phyloP scores from a whole-genome alignment of 208 protist genomes.

The Borovskyia barvae region DNA sequence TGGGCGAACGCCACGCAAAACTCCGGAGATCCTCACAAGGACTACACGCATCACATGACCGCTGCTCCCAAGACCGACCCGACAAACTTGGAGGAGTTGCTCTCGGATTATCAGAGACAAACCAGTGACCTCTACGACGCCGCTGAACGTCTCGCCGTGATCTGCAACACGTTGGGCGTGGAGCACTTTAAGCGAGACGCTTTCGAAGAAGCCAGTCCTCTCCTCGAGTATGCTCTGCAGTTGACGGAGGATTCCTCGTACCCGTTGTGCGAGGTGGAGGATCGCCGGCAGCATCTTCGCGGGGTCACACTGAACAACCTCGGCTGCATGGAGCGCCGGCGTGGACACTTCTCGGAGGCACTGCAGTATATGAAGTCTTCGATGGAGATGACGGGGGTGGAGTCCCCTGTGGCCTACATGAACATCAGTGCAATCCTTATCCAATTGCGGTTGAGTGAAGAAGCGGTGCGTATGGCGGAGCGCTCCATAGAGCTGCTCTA shows the following conservation, averaged over 20 bases:
- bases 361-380: constrained; percentile 75
- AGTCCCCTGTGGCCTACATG: constrained; percentile 85
- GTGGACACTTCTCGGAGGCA: constrained; percentile 76
- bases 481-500: constrained; percentile 68
- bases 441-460: constrained; percentile 76
- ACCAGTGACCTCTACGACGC: constrained; percentile 53
- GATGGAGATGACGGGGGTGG: constrained; percentile 65
- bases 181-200: constrained; percentile 77
- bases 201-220: constrained; percentile 46
- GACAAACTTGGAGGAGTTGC: constrained; percentile 12
- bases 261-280: constrained; percentile 58
- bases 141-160: constrained; percentile 73
- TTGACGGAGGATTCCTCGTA: constrained; percentile 66
- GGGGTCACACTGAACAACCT: constrained; percentile 89
- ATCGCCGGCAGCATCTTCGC: constrained; percentile 66
- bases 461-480: constrained; percentile 68
- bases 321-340: constrained; percentile 85
- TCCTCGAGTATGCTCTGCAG: constrained; percentile 70
- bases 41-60: constrained; percentile 10
- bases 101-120: constrained; percentile 20
- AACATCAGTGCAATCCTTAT: constrained; percentile 89
- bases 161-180: constrained; percentile 71
- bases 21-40: background rate
- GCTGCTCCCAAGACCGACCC: background rate
- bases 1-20: constrained; percentile 2